Base-by-base conservation (phyloP, 1,139 yeast genomes). In the Magnusiomyces magnusii region DNA sequence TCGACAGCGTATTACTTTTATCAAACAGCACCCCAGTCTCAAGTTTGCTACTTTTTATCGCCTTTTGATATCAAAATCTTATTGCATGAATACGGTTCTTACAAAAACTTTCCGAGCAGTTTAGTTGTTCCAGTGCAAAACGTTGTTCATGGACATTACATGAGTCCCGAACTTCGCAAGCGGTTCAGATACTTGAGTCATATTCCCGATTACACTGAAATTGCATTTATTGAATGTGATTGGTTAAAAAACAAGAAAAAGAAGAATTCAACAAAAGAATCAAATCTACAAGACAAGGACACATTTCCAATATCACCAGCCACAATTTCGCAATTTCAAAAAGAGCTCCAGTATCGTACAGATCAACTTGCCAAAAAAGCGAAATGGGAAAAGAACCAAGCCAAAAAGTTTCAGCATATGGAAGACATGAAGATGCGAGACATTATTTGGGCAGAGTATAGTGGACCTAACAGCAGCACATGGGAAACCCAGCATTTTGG, bases 181-280 rank as follows among this genome's bases (percentile, higher is more conserved):
- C 82, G 84, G 65, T 80, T 80, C 70, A 92, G 90, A 69, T 91
- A 87, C 69, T 74, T 93, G 60, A 79, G 87, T 0, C 95, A 92
- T 71, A 73, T 91, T 44, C 98, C 99, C 0, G 70, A 82, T 39
- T 97, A 97, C 1, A 85, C 96, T 0, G 87, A 87, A 52, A 73
- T 93, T 53, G 96, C 93, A 17, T 85, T 90, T 64, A 68, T 95
- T 60, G 98, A 93, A 67, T 81, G 97, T 60, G 85, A 89, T 68
- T 93, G 99, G 98, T 72, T 82, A 19, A 23, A 28, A 3, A 9
- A 41, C 13, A 27, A 41, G 44, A 23, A 42, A 9, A 42, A 42
- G 24, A 28, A 53, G 17, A 52, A 52, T 21, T 23, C 27, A 52
- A 27, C 36, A 51, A 31, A 9, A 36, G 19, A 36, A 5, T n/a